These are phyloP conservation scores for Mesembryanthemum crystallinum DNA, from an alignment of 148 eudicot species.

Conservation along the genomic window DNA sequence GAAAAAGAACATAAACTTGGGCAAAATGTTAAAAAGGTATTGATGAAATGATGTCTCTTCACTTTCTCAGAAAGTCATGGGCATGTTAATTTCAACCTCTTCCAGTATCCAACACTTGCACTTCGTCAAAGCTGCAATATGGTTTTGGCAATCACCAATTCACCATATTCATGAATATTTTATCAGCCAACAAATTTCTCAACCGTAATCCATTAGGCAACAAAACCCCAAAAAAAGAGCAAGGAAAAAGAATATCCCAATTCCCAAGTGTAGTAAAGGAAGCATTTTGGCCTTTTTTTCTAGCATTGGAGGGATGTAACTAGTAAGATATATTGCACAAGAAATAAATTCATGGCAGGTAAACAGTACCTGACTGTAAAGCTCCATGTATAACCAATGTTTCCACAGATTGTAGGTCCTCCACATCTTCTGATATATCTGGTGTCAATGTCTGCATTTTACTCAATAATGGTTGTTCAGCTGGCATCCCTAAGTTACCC, in stretches of 20 bases:
- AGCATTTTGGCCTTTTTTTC: not conserved
- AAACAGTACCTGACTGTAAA: constrained; percentile 49
- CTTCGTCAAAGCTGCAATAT: too few relatives aligned
- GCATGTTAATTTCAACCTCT: not conserved
- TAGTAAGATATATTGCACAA: not conserved
- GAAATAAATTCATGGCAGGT: not conserved
- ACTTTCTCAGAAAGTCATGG: not conserved
- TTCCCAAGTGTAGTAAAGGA: not conserved
- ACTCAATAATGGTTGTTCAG: constrained; percentile 46
- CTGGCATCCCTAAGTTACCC: constrained; percentile 40
- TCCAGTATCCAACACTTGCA: too few relatives aligned
- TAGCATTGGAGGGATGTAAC: not conserved
- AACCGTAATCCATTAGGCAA: too few relatives aligned
- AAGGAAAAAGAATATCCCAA: too few relatives aligned
- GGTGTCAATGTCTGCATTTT: constrained; percentile 69
- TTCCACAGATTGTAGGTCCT: constrained; percentile 71
- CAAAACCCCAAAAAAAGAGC: too few relatives aligned
- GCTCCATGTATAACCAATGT: constrained; percentile 65
- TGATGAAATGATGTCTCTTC: too few relatives aligned
- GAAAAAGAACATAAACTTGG: too few relatives aligned
- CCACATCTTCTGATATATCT: constrained; percentile 59
- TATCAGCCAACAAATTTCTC: too few relatives aligned
- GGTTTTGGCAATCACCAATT: too few relatives aligned
- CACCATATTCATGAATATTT: too few relatives aligned
- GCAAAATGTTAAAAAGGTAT: not conserved